Evolutionary conservation across 2,329 filamentous ascomycete genomes (phyloP).

Genomic region (Penicillium rolfsii): DNA sequence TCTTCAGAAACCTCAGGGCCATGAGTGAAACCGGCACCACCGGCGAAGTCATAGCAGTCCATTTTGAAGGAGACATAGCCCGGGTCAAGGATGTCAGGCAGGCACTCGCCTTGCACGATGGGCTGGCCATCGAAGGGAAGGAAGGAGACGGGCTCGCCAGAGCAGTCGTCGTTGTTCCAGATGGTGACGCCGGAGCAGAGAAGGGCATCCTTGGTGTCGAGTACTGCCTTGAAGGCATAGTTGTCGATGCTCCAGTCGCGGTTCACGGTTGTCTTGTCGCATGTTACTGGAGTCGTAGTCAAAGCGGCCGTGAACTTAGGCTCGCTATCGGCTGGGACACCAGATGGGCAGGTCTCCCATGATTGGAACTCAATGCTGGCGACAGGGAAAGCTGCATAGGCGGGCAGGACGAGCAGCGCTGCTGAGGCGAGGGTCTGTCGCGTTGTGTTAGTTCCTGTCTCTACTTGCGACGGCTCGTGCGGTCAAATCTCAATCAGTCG

Average conservation of each 20-base stretch:
- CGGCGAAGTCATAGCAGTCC: slow-evolving; percentile 17
- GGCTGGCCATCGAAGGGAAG: slow-evolving; percentile 22
- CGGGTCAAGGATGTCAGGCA: slow-evolving; percentile 26
- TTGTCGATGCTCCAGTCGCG: slow-evolving; percentile 28
- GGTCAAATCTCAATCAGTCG: neutral
- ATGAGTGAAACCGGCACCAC: neutral
- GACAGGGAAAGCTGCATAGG: slow-evolving; percentile 25
- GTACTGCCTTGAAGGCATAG: slow-evolving; percentile 23
- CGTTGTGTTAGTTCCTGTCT: neutral
- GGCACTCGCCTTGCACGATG: slow-evolving; percentile 22
- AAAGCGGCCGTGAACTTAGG: slow-evolving; percentile 20
- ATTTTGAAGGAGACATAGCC: slow-evolving; percentile 27
- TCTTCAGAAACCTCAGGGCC: neutral
- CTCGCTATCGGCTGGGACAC: slow-evolving; percentile 18
- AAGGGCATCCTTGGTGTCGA: slow-evolving; percentile 28
- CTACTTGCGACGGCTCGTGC: too few species aligned
- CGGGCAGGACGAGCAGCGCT: slow-evolving; percentile 24
- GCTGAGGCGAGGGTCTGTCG: slow-evolving; percentile 26
- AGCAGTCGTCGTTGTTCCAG: slow-evolving; percentile 30
- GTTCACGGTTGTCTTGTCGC: slow-evolving; percentile 28
- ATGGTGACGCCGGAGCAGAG: slow-evolving; percentile 24
- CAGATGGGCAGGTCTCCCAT: slow-evolving; percentile 28
- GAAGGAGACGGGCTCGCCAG: slow-evolving; percentile 22
- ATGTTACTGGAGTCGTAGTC: slow-evolving; percentile 23
- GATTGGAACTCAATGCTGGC: slow-evolving; percentile 28